Percentiles rank a stretch among this genome's conserved stretches.
Evolutionary conservation across 768 basidiomycete genomes (phyloP).

Genomic region (Boletus barrowsii): DNA sequence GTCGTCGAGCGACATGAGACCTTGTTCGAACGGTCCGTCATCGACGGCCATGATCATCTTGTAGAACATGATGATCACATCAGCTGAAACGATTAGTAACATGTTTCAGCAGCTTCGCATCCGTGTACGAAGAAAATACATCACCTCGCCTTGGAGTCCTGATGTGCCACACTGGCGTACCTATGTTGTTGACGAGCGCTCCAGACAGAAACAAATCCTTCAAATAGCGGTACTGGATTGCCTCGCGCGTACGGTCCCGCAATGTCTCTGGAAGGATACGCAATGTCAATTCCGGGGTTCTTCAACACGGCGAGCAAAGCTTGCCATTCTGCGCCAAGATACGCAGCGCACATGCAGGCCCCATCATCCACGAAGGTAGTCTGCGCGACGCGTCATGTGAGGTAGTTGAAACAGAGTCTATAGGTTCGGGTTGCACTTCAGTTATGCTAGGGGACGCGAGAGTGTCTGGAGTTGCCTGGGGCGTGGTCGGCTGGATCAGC

Average conservation of each 20-base stretch:
- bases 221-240: conserved; percentile 10
- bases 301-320: background rate
- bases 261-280: conserved; percentile 4
- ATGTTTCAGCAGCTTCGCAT: background rate
- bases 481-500: background rate
- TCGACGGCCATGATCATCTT: conserved; percentile 22
- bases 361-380: conserved; percentile 18
- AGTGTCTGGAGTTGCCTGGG: background rate
- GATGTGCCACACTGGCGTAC: conserved; percentile 14
- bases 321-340: conserved; percentile 12
- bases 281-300: background rate
- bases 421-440: background rate
- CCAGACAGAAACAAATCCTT: conserved; percentile 17
- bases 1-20: conserved; percentile 18
- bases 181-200: conserved; percentile 6
- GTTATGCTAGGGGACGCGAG: background rate
- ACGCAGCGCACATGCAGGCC: conserved; percentile 20
- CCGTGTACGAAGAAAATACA: background rate
- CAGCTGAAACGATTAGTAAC: conserved; percentile 1
- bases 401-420: too few species aligned
- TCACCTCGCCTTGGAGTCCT: conserved; percentile 17
- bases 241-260: background rate
- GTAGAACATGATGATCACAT: conserved; percentile 13
- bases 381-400: background rate
- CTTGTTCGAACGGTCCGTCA: conserved; percentile 14